Evolutionary conservation across 1,284 basidiomycete species (phyloP), one percentile per base, ranked within the genome.

Genomic region (Sporisorium iseilematis-ciliati): DNA sequence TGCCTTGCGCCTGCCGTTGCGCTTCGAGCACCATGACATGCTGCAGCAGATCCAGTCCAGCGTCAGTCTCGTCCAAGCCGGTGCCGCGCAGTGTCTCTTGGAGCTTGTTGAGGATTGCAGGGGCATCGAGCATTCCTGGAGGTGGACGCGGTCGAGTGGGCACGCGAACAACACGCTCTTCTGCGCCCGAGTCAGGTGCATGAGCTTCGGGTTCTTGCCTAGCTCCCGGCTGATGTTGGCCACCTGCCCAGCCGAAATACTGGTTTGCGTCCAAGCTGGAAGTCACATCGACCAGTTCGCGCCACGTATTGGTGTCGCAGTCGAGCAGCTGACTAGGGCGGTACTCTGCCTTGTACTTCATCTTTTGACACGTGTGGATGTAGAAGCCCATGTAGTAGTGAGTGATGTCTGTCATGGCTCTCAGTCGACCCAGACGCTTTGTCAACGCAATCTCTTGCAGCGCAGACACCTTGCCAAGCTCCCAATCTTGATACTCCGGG

Each of bases 281-380:
- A 7, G 48, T 20, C 16, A 66, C 64, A 20, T 65, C 57, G 20
- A n/a, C 25, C 43, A 66, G 29, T 3, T 29, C n/a, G 7, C 18
- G 58, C 71, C 71, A 77, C 12, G 60, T 53, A 42, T 77, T 60
- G 41, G 26, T 53, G 54, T 41, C 45, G 55, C 68, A 72, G 35
- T 99, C 96, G 14, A 92, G 90, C 7, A 99, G 88, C 81, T 90
- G 93, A 5, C 93, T 95, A 0, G 97, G 96, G 0, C 88, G 84
- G 77, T 95, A 99, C 58, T 96, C 93, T 25, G 91, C 94, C 85
- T 99, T 99, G 87, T 99, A 99, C 65, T 89, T 89, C 97, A 99
- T 99, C 86, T 99, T 99, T 59, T 88, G 90, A 80, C 95, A 99
- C 0, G 55, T 59, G 53, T 76, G 67, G 41, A 81, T 79, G 66